Conservation (phyloP, 176 grass and related monocot genomes). For the Avena atlantica region DNA sequence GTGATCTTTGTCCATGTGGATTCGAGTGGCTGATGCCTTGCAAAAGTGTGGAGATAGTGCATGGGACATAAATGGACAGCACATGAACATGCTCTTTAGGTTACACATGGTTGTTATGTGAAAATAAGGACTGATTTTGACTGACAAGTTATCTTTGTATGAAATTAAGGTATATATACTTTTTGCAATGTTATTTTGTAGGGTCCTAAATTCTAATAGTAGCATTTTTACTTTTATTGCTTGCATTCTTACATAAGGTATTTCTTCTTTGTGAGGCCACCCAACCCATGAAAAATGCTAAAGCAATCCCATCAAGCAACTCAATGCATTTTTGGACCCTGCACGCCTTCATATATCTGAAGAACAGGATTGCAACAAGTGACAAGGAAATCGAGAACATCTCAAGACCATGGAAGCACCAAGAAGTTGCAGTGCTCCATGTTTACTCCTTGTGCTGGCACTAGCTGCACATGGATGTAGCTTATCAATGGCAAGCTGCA, state of each 20-base stretch:
- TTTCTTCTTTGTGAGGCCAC: slow-evolving; percentile 76
- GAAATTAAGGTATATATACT: slow-evolving; percentile 8
- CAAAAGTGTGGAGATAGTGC: not conserved
- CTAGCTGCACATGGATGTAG: slow-evolving; percentile 42
- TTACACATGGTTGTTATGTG: not conserved
- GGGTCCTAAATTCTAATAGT: not conserved
- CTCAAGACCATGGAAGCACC: slow-evolving; percentile 42
- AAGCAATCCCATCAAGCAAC: slow-evolving; percentile 58
- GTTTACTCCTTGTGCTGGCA: slow-evolving; percentile 32
- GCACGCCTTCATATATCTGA: not conserved
- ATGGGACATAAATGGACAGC: not conserved
- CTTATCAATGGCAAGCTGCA: slow-evolving; percentile 46
- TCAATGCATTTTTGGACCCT: slow-evolving; percentile 50
- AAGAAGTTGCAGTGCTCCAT: slow-evolving; percentile 24
- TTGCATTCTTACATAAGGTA: slow-evolving; percentile 68
- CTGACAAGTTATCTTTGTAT: not conserved
- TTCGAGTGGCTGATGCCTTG: slow-evolving; percentile 7
- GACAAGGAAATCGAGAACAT: not conserved
- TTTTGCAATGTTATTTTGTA: not conserved
- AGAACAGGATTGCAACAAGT: not conserved
- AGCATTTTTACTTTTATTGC: slow-evolving; percentile 53
- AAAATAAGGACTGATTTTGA: slow-evolving; percentile 4
- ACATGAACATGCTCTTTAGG: slow-evolving; percentile 5
- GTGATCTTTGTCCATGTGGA: not conserved
- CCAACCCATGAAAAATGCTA: slow-evolving; percentile 61